phyloP scores from a whole-genome alignment of 140 eudicot genomes.

The Stevia rebaudiana region DNA sequence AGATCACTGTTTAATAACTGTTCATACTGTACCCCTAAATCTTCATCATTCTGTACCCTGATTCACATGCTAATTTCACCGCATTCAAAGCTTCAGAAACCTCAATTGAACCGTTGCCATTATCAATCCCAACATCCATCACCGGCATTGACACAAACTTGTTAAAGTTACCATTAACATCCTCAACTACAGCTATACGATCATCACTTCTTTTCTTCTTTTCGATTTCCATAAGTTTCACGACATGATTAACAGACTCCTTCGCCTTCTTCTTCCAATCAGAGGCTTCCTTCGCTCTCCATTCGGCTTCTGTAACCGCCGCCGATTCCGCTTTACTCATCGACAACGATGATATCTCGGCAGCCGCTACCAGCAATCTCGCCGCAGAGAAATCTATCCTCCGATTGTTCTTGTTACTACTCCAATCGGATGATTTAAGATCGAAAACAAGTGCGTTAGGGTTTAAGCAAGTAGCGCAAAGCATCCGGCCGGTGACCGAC shows the following conservation, averaged over 20 bases:
- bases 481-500: background rate
- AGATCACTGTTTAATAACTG: background rate
- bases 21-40: conserved; percentile 13
- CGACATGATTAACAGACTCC: conserved; percentile 64
- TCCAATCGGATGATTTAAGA: conserved; percentile 9
- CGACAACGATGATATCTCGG: conserved; percentile 46
- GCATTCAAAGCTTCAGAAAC: conserved; percentile 51
- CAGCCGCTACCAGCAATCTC: conserved; percentile 50
- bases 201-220: conserved; percentile 9
- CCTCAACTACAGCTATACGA: background rate
- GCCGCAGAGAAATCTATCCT: conserved; percentile 25
- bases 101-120: conserved; percentile 36
- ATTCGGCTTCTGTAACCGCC: conserved; percentile 53
- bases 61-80: conserved; percentile 33
- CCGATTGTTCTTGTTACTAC: background rate
- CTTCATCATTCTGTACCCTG: background rate
- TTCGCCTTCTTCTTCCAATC: conserved; percentile 59
- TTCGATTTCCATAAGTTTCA: conserved; percentile 33
- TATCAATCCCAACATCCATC: background rate
- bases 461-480: conserved; percentile 53
- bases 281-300: conserved; percentile 63
- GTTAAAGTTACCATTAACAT: background rate
- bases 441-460: conserved; percentile 41
- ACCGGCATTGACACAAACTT: background rate
- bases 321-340: conserved; percentile 50